These are phyloP conservation scores for Xylariomycetidae sp. DNA, from an alignment of 2,329 filamentous ascomycete species.

Conservation along the genomic window DNA sequence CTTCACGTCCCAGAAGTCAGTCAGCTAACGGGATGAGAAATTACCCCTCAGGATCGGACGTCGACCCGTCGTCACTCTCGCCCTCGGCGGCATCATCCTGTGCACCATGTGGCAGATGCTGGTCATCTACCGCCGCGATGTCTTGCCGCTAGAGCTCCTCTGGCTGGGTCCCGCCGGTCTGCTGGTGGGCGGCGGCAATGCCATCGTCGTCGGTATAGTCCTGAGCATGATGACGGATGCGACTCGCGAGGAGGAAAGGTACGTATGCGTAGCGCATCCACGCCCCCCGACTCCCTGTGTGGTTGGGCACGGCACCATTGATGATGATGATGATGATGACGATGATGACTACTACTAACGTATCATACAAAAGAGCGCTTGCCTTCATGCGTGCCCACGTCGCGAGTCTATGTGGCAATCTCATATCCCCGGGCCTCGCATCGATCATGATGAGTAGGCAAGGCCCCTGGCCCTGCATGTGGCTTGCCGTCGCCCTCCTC, in stretches of 20 bases:
- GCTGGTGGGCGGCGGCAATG: slow-evolving; percentile 32
- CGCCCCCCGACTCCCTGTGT: neutral
- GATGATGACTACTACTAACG: slow-evolving; percentile 1
- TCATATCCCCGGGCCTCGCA: slow-evolving; percentile 21
- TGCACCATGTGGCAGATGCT: slow-evolving; percentile 20
- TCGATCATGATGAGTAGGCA: slow-evolving; percentile 23
- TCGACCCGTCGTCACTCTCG: slow-evolving; percentile 28
- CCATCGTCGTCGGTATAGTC: slow-evolving; percentile 26
- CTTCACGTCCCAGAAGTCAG: no score
- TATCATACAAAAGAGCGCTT: slow-evolving; percentile 25
- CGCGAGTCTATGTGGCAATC: slow-evolving; percentile 42
- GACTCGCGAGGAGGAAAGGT: slow-evolving; percentile 30
- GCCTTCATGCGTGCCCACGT: slow-evolving; percentile 48
- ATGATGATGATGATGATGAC: no score
- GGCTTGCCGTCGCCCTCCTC: slow-evolving; percentile 13
- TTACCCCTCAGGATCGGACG: slow-evolving; percentile 27
- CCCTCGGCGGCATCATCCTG: slow-evolving; percentile 26
- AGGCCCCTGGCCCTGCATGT: slow-evolving; percentile 23
- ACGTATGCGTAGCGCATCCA: neutral
- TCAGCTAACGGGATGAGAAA: slow-evolving; percentile 1
- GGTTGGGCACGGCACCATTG: no score
- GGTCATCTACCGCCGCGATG: slow-evolving; percentile 27
- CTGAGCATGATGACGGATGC: slow-evolving; percentile 33
- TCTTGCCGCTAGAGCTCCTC: slow-evolving; percentile 29
- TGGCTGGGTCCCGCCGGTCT: slow-evolving; percentile 28